Conservation (phyloP, 2,329 filamentous ascomycete genomes). For the Penicillium occitanis region DNA sequence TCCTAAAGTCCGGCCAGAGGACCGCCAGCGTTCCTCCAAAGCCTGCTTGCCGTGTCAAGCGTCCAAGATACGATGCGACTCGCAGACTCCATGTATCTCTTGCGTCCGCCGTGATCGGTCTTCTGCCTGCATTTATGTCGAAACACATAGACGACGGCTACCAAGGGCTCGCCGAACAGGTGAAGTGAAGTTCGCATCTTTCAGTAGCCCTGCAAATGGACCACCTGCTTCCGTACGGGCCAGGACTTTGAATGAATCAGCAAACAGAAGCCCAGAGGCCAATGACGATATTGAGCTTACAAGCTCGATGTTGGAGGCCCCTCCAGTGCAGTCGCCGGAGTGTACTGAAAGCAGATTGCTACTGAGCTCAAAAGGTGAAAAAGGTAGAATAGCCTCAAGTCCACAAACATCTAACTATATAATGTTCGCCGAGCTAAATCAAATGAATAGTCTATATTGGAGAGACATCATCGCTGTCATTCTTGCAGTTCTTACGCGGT, state of each 20-base stretch:
- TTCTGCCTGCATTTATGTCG: slow-evolving; percentile 39
- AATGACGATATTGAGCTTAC: neutral
- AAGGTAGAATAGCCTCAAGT: slow-evolving; percentile 7
- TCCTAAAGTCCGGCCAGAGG: slow-evolving; percentile 51
- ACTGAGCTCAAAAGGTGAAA: slow-evolving; percentile 20
- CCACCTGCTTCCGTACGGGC: neutral
- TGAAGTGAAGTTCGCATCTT: slow-evolving; percentile 14
- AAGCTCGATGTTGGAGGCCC: neutral
- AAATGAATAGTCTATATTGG: slow-evolving; percentile 27
- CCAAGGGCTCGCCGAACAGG: slow-evolving; percentile 22
- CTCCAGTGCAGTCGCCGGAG: slow-evolving; percentile 12
- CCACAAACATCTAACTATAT: too few species aligned
- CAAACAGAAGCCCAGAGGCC: neutral
- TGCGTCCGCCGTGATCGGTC: slow-evolving; percentile 49
- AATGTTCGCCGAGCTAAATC: slow-evolving; percentile 15
- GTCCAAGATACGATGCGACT: slow-evolving; percentile 55
- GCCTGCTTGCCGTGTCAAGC: slow-evolving; percentile 52
- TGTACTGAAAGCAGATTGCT: slow-evolving; percentile 19
- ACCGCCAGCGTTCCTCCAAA: slow-evolving; percentile 51
- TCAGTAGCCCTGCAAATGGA: neutral
- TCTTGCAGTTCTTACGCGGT: slow-evolving; percentile 52
- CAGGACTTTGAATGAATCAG: neutral
- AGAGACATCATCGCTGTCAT: slow-evolving; percentile 57
- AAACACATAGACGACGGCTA: slow-evolving; percentile 26
- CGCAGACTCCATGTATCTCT: slow-evolving; percentile 50